These are phyloP conservation scores for Diaporthe nobilis DNA, from an alignment of 2,329 filamentous ascomycete species.

Conservation along the genomic window DNA sequence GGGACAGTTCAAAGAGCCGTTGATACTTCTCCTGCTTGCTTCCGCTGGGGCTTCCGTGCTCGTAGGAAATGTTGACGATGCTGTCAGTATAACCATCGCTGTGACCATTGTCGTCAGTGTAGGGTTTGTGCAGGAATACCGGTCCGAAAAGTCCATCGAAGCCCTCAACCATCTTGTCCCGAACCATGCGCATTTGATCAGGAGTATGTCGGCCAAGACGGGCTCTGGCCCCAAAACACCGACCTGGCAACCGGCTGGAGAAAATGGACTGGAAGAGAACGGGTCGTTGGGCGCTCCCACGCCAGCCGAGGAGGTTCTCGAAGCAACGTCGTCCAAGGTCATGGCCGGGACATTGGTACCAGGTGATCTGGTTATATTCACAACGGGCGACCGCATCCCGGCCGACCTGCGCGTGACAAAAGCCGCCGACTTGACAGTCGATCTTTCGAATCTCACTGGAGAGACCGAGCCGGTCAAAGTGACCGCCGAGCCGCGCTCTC, in stretches of 20 bases:
- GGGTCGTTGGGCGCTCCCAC: constrained; percentile 69
- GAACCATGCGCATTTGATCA: constrained; percentile 95
- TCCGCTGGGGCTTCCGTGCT: constrained; percentile 91
- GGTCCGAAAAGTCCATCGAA: constrained; percentile 97
- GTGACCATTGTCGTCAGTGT: constrained; percentile 98
- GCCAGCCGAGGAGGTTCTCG: constrained; percentile 74
- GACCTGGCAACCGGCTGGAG: constrained; percentile 62
- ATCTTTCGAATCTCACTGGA: constrained; percentile 96
- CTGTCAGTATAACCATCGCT: constrained; percentile 93
- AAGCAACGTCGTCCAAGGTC: constrained; percentile 85
- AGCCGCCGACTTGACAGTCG: constrained; percentile 90
- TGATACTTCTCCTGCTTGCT: constrained; percentile 91
- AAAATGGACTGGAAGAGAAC: constrained; percentile 50
- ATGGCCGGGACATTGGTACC: constrained; percentile 90
- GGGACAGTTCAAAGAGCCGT: constrained; percentile 96
- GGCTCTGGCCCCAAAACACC: constrained; percentile 53
- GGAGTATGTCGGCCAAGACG: constrained; percentile 62
- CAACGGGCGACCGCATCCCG: constrained; percentile 95
- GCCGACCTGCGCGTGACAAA: constrained; percentile 96
- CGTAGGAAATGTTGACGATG: constrained; percentile 95
- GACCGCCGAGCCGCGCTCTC: constrained; percentile 70
- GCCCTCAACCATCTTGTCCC: constrained; percentile 94
- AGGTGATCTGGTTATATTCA: constrained; percentile 93
- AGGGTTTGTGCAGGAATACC: constrained; percentile 96
- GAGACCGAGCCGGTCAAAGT: constrained; percentile 95